Evolutionary conservation across 2,329 filamentous ascomycete genomes (phyloP).

Genomic region (Aspergillus spinulosporus): DNA sequence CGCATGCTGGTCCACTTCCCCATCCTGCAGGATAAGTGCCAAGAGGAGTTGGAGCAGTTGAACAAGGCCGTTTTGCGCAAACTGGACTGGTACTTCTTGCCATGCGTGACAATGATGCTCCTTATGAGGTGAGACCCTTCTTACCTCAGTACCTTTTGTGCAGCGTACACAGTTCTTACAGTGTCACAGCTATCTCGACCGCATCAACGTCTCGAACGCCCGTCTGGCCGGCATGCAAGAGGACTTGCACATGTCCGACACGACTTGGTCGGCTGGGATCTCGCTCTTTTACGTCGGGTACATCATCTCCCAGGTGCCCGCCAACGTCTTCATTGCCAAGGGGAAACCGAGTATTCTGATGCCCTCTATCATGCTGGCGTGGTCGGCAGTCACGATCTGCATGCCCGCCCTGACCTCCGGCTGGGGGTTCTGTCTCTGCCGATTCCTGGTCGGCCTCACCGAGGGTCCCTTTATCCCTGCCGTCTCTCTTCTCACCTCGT

Average conservation of each 20-base stretch:
- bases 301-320: constrained; percentile 13
- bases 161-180: too few species aligned
- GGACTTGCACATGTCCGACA: constrained; percentile 18
- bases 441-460: constrained; percentile 14
- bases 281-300: constrained; percentile 18
- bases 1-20: constrained; percentile 8
- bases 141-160: too few species aligned
- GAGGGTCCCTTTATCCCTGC: constrained; percentile 15
- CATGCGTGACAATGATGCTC: constrained; percentile 18
- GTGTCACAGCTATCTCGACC: constrained; percentile 10
- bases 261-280: constrained; percentile 15
- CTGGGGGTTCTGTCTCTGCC: constrained; percentile 12
- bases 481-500: constrained; percentile 12
- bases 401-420: constrained; percentile 15
- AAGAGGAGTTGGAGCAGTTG: constrained; percentile 12
- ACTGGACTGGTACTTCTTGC: constrained; percentile 16
- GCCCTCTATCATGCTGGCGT: constrained; percentile 14
- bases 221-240: constrained; percentile 16
- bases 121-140: constrained; percentile 4
- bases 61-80: constrained; percentile 16
- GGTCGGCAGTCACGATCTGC: constrained; percentile 16
- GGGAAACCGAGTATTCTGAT: constrained; percentile 10
- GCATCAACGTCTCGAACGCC: constrained; percentile 17
- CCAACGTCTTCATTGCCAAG: constrained; percentile 13
- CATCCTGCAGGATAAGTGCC: constrained; percentile 11